phyloP scores from a whole-genome alignment of 192 early-diverging fungal genomes.

The Diversispora eburnea region DNA sequence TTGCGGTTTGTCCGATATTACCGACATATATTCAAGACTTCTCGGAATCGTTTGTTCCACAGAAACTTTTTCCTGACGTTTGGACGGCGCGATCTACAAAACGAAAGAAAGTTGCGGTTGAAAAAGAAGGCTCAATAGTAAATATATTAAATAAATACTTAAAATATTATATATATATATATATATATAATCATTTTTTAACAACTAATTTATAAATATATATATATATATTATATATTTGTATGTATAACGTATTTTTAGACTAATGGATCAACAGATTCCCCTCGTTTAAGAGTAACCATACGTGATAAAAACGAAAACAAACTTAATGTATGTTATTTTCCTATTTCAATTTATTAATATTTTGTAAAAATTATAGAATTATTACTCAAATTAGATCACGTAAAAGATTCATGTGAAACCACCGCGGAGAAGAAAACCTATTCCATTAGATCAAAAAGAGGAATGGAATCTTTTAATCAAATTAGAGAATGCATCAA shows the following conservation, averaged over 20 bases:
- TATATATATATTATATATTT: too few species aligned
- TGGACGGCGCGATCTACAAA: neutral
- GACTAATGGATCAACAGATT: neutral
- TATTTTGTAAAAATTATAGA: neutral
- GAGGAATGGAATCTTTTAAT: conserved; percentile 57
- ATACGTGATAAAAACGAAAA: neutral
- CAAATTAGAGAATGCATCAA: conserved; percentile 41
- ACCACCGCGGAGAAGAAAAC: conserved; percentile 12
- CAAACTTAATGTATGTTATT: neutral
- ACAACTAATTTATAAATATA: too few species aligned
- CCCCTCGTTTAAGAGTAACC: neutral
- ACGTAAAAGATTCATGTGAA: neutral
- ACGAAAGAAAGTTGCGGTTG: neutral
- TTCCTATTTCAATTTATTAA: too few species aligned
- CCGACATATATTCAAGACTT: conserved; percentile 11
- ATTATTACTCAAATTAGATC: neutral
- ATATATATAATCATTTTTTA: too few species aligned
- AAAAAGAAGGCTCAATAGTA: too few species aligned
- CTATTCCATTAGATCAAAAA: conserved; percentile 28
- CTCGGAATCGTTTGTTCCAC: neutral
- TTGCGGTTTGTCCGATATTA: neutral
- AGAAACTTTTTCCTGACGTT: conserved; percentile 13
- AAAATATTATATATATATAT: too few species aligned
- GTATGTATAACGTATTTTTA: too few species aligned
- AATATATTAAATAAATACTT: too few species aligned